Evolutionary conservation across 345 rosid genomes (phyloP), one percentile per base, ranked within the genome.

Genomic region (Trapa incisa): DNA sequence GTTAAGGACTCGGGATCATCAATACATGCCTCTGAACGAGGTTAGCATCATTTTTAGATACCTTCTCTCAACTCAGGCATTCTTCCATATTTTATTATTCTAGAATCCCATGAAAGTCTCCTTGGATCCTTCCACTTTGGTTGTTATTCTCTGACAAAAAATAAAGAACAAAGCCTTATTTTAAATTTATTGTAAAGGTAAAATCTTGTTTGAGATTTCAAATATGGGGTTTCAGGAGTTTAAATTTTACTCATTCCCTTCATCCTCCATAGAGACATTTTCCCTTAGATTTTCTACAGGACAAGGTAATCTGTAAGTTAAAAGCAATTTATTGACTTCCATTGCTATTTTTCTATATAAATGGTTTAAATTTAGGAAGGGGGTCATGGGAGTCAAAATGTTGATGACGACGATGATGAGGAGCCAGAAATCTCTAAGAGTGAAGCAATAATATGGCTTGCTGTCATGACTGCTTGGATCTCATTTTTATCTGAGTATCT

Each of bases 401-500:
- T 17, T 12, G 78, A 83, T 32, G 94, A 86, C 0, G 29, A 22
- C 29, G 81, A 78, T 33, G 85, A 82, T 36, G 98, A 90, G 72
- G 76, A 70, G 22, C 92, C 96, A 0, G 98, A 93, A 80, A 82
- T 93, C 67, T 75, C 90, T 35, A 88, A 87, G 74, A 78, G 84
- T 85, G 98, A 93, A 82, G 81, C 97, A 29, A 61, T 92, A 47
- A 77, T 85, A 64, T 92, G 98, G 98, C 96, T 92, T 52, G 74
- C 79, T 37, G 83, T 89, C 69, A 80, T 92, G 86, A 85, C 97
- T 2, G 87, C 88, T 74, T 90, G 98, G 96, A 89, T 92, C 62
- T 92, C 96, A 60, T 71, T 88, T 75, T 79, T 92, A 57, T 92
- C 98, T 0, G 94, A 87, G 47, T 89, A 89, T 81, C 81, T 93